phyloP scores from a whole-genome alignment of 805 yeast species.

The Barnettozyma botsteinii region DNA sequence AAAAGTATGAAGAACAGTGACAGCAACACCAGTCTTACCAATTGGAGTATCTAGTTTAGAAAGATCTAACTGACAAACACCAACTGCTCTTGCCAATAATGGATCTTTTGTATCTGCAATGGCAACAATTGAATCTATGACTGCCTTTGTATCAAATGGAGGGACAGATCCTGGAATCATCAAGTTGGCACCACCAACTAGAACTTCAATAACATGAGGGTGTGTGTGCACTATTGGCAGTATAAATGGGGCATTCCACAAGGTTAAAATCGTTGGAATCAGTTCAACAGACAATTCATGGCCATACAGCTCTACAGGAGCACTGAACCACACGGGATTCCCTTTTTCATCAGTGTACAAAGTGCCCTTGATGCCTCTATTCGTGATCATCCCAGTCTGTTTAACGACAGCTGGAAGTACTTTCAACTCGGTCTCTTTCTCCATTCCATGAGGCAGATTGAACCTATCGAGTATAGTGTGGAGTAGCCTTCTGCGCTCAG shows the following conservation, averaged over 20 bases:
- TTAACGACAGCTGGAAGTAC: constrained; percentile 35
- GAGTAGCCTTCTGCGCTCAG: constrained; percentile 63
- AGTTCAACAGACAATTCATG: constrained; percentile 19
- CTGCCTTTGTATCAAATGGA: constrained; percentile 46
- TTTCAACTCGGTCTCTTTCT: constrained; percentile 19
- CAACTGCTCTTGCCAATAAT: constrained; percentile 64
- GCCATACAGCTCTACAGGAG: constrained; percentile 37
- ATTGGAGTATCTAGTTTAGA: constrained; percentile 37
- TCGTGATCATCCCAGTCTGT: constrained; percentile 55
- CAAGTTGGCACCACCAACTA: constrained; percentile 75
- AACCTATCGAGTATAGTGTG: constrained; percentile 37
- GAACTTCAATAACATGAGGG: constrained; percentile 60
- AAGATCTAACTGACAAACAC: constrained; percentile 49
- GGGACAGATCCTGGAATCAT: constrained; percentile 68
- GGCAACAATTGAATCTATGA: constrained; percentile 60
- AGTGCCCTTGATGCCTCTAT: constrained; percentile 48
- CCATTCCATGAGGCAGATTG: constrained; percentile 30
- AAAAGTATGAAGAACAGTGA: constrained; percentile 57
- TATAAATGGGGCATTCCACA: constrained; percentile 64
- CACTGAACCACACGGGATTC: constrained; percentile 68
- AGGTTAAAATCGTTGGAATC: constrained; percentile 67
- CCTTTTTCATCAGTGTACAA: constrained; percentile 60
- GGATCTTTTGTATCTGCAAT: constrained; percentile 60
- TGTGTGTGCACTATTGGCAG: constrained; percentile 70
- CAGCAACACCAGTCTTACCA: constrained; percentile 78